phyloP scores from a whole-genome alignment of 2,329 filamentous ascomycete species.

The Fusarium sp. region DNA sequence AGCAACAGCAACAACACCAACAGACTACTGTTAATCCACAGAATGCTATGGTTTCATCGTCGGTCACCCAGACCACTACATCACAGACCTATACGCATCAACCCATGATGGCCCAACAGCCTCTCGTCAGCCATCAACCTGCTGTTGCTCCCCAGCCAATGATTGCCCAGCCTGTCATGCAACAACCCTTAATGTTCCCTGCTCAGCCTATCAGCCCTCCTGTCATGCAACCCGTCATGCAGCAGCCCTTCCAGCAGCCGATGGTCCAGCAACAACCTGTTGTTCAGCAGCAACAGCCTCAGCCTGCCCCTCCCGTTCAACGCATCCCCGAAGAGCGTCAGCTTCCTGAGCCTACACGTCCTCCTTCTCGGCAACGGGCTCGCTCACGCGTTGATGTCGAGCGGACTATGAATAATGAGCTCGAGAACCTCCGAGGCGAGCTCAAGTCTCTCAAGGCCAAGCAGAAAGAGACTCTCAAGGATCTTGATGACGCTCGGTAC shows the following conservation, averaged over 20 bases:
- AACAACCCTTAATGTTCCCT: conserved; percentile 23
- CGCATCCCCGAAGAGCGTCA: conserved; percentile 32
- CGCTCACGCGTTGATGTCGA: conserved; percentile 39
- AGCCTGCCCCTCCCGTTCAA: conserved; percentile 9
- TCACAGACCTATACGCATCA: conserved; percentile 27
- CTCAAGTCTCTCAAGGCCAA: conserved; percentile 35
- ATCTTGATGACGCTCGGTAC: conserved; percentile 40
- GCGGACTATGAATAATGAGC: conserved; percentile 29
- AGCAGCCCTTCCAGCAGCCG: conserved; percentile 23
- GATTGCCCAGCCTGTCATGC: conserved; percentile 29
- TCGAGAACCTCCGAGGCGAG: conserved; percentile 39
- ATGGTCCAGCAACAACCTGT: conserved; percentile 23
- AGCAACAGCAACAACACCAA: conserved; percentile 20
- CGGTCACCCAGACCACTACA: conserved; percentile 18
- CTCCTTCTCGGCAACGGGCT: conserved; percentile 27
- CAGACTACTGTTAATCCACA: conserved; percentile 15
- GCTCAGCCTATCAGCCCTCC: conserved; percentile 28
- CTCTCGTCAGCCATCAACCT: conserved; percentile 27
- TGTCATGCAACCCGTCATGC: conserved; percentile 21
- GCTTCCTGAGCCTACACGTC: conserved; percentile 20
- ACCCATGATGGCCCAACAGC: conserved; percentile 23
- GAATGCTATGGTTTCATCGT: conserved; percentile 20
- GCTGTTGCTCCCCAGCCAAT: conserved; percentile 32
- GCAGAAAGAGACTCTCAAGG: conserved; percentile 37
- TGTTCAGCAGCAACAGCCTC: conserved; percentile 17